These are phyloP conservation scores for Globisporangium spinosum DNA, from an alignment of 352 stramenopile species.

Conservation along the genomic window DNA sequence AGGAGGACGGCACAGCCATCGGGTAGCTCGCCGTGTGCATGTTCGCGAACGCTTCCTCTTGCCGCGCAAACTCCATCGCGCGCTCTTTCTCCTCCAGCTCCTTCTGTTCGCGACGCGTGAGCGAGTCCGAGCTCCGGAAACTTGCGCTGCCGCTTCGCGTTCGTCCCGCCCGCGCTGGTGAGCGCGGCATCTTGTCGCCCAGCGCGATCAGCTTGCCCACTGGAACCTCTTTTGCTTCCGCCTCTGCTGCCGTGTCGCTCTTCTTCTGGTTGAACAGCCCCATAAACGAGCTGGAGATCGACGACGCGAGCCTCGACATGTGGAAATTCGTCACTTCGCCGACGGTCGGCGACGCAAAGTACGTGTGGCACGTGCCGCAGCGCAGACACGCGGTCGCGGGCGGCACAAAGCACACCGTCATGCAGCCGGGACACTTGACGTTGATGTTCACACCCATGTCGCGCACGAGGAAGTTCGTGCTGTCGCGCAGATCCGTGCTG, in stretches of 20 bases:
- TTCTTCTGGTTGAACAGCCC: slow-evolving; percentile 55
- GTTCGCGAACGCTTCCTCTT: slow-evolving; percentile 18
- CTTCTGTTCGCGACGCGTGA: slow-evolving; percentile 6
- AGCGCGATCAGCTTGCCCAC: slow-evolving; percentile 61
- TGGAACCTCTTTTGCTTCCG: slow-evolving; percentile 36
- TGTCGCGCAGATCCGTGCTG: slow-evolving; percentile 64
- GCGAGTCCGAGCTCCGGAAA: slow-evolving; percentile 17
- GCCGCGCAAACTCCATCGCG: slow-evolving; percentile 15
- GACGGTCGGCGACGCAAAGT: slow-evolving; percentile 77
- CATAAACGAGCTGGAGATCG: slow-evolving; percentile 75
- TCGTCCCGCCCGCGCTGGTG: slow-evolving; percentile 22
- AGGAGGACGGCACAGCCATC: slow-evolving; percentile 1
- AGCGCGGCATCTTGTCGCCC: slow-evolving; percentile 41
- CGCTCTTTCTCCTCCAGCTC: slow-evolving; percentile 8
- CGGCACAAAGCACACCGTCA: slow-evolving; percentile 68
- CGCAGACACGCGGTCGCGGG: slow-evolving; percentile 73
- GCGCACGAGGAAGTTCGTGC: slow-evolving; percentile 72
- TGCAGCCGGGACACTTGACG: slow-evolving; percentile 78
- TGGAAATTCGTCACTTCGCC: slow-evolving; percentile 84
- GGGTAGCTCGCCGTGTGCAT: slow-evolving; percentile 19
- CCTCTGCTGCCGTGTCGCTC: slow-evolving; percentile 24
- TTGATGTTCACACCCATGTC: slow-evolving; percentile 85
- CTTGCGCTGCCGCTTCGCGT: slow-evolving; percentile 34
- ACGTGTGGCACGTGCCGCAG: slow-evolving; percentile 76
- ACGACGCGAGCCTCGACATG: slow-evolving; percentile 69